Percentiles rank a stretch among this genome's conserved stretches.
These are phyloP conservation scores for Rubroshorea leprosula DNA, from an alignment of 345 rosid species.

Conservation along the genomic window DNA sequence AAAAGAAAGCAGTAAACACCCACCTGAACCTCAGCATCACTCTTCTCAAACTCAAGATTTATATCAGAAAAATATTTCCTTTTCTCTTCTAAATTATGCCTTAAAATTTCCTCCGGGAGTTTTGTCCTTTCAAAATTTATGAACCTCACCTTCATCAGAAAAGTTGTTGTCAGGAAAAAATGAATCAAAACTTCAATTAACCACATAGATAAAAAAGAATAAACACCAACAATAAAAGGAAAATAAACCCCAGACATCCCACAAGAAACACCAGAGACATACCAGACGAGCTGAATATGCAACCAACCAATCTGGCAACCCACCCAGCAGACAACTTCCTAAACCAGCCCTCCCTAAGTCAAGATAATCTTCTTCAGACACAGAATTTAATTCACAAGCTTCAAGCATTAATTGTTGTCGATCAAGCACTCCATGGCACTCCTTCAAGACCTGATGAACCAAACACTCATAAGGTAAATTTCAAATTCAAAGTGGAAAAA, in stretches of 20 bases:
- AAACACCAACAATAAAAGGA: neutral
- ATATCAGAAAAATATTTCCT: slow-evolving; percentile 70
- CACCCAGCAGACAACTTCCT: slow-evolving; percentile 97
- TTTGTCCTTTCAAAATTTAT: slow-evolving; percentile 91
- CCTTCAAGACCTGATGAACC: slow-evolving; percentile 67
- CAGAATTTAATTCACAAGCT: slow-evolving; percentile 78
- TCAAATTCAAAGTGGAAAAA: neutral
- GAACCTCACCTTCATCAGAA: slow-evolving; percentile 80
- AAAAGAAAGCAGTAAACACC: slow-evolving; percentile 16
- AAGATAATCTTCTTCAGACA: slow-evolving; percentile 92
- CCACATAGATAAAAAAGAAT: neutral
- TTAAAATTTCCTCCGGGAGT: slow-evolving; percentile 87
- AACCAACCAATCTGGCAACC: slow-evolving; percentile 91
- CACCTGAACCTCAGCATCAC: slow-evolving; percentile 99
- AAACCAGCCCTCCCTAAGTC: slow-evolving; percentile 97
- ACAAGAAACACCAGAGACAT: slow-evolving; percentile 26
- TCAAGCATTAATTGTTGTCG: slow-evolving; percentile 84
- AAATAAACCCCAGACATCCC: slow-evolving; percentile 5
- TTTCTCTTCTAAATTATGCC: slow-evolving; percentile 93
- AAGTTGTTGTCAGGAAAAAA: slow-evolving; percentile 16
- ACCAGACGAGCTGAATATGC: slow-evolving; percentile 97
- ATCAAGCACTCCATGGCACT: slow-evolving; percentile 86
- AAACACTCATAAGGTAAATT: slow-evolving; percentile 1
- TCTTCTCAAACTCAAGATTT: slow-evolving; percentile 81
- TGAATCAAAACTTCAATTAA: neutral